These are phyloP conservation scores for Sporothrix brunneoviolacea DNA, from an alignment of 2,329 filamentous ascomycete species.

Conservation along the genomic window DNA sequence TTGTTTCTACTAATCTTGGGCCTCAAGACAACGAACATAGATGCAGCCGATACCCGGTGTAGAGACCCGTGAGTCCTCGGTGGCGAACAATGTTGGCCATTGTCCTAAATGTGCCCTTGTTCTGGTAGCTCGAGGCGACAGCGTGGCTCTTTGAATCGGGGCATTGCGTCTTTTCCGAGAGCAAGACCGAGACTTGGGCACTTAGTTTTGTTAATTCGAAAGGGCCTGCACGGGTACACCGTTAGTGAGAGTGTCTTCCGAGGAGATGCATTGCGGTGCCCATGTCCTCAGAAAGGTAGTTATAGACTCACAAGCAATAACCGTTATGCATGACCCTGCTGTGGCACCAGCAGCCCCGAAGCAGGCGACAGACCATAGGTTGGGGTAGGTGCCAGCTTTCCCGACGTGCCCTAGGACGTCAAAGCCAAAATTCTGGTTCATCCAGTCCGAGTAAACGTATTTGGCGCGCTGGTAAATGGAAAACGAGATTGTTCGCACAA, in stretches of 20 bases:
- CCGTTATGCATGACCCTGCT: constrained; percentile 71
- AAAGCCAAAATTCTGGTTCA: constrained; percentile 58
- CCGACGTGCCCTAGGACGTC: constrained; percentile 71
- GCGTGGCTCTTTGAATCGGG: constrained; percentile 45
- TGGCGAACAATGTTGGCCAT: constrained; percentile 71
- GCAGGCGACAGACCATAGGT: constrained; percentile 64
- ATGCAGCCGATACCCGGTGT: constrained; percentile 75
- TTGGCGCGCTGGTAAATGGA: constrained; percentile 66
- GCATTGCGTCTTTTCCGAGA: constrained; percentile 52
- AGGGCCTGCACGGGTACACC: constrained; percentile 44
- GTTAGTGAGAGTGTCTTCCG: background rate
- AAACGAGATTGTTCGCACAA: constrained; percentile 35
- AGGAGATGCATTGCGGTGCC: background rate
- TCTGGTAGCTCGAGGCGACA: constrained; percentile 64
- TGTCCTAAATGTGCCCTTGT: constrained; percentile 70
- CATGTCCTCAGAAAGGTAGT: background rate
- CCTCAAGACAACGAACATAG: constrained; percentile 49
- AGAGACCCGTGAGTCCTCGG: constrained; percentile 65
- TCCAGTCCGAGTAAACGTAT: constrained; percentile 63
- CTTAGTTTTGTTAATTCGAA: constrained; percentile 88
- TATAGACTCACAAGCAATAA: constrained; percentile 64
- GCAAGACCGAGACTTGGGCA: constrained; percentile 74
- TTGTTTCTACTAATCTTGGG: too few relatives aligned
- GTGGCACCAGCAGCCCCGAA: constrained; percentile 74
- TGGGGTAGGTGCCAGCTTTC: constrained; percentile 63